Base-by-base conservation (phyloP, 2,329 filamentous ascomycete genomes). In the Sporothrix protearum region DNA sequence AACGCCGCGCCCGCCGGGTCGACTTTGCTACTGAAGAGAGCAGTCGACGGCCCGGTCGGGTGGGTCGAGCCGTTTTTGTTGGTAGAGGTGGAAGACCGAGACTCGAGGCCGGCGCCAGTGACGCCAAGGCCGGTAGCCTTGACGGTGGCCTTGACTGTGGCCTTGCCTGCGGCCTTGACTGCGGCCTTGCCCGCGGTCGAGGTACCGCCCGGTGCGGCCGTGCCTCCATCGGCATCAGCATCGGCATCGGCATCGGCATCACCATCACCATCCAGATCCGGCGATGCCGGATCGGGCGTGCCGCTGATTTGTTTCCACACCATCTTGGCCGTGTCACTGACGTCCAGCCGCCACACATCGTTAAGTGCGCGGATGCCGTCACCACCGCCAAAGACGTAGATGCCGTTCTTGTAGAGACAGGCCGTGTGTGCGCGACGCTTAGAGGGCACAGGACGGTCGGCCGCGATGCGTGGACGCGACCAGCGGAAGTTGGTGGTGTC, bases 341-440 rank as follows among this genome's bases (percentile, higher is more conserved):
- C 89, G 76, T 92, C 89, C 19, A 92, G 84, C n/a, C 89, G 83
- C 89, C 89, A 92, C 25, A 92, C 88, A 76, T 92, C 89, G 77
- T 91, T 91, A 71, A 92, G 82, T 5, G 89, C 89, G 63, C 88
- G 84, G n/a, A 90, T 87, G 59, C 89, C 89, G 77, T 92, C 89
- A 53, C 89, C 89, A 64, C 89, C 89, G 39, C 89, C 89, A 77
- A 92, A 92, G n/a, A 92, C 82, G 77, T 91, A 91, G 75, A 92
- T 88, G 36, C 89, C 89, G 75, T 88, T 91, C 78, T 89, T 89
- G 80, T 91, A 90, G 25, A 91, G 80, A 75, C 89, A 91, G n/a
- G 89, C 89, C 2, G 89, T 91, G 78, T 92, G 89, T 3, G 89
- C 89, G 68, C 89, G 83, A 28, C 89, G 83, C 75, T 88, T 87